Percentiles rank a stretch among this genome's conserved stretches.
phyloP scores from a whole-genome alignment of 169 alveolate genomes.

The Babesia gibsoni region DNA sequence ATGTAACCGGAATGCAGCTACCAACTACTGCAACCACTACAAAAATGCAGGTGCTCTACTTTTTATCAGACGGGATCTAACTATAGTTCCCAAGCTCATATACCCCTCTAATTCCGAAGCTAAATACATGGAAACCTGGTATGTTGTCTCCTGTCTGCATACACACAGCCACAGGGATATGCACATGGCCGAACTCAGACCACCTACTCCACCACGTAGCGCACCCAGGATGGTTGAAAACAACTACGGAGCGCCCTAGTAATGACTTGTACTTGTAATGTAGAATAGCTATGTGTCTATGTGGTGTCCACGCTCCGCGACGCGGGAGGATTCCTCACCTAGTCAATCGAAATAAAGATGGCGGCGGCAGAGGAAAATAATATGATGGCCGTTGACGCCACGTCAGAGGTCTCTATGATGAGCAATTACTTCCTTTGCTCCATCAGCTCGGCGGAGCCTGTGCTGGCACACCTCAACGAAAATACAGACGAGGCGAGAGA shows the following conservation, averaged over 20 bases:
- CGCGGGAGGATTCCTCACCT: background rate
- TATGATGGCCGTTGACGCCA: background rate
- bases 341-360: conserved; percentile 2
- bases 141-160: background rate
- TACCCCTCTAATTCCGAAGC: conserved; percentile 89
- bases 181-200: conserved; percentile 76
- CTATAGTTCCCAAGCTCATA: conserved; percentile 96
- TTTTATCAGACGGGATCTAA: conserved; percentile 92
- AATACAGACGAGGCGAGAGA: conserved; percentile 66
- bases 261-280: conserved; percentile 2
- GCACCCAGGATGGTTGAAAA: conserved; percentile 71
- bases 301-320: background rate
- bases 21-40: conserved; percentile 99
- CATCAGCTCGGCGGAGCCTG: conserved; percentile 75
- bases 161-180: conserved; percentile 69
- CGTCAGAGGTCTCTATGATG: background rate
- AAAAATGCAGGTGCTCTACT: conserved; percentile 99
- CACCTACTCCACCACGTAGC: conserved; percentile 80
- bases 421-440: background rate
- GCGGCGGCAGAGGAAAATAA: background rate
- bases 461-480: conserved; percentile 74
- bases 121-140: conserved; percentile 50
- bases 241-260: conserved; percentile 70
- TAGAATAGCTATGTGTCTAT: background rate
- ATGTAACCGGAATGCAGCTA: conserved; percentile 75